These are phyloP conservation scores for Ustilago curta DNA, from an alignment of 1,284 basidiomycete genomes.

Conservation along the genomic window DNA sequence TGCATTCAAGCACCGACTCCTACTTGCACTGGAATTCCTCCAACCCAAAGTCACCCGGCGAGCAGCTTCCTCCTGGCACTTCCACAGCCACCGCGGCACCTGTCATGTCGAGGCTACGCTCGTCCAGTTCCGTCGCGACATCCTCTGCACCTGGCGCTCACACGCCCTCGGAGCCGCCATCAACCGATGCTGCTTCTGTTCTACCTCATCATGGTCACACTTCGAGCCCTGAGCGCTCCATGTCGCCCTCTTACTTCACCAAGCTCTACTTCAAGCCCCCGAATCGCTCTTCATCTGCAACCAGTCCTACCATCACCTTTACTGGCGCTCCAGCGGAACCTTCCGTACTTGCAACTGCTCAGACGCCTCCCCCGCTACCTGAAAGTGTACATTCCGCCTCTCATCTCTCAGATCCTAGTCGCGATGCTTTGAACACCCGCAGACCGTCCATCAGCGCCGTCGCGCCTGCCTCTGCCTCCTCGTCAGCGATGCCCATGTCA, in stretches of 20 bases:
- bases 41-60: slow-evolving; percentile 14
- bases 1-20: slow-evolving; percentile 50
- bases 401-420: slow-evolving; percentile 14
- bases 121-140: slow-evolving; percentile 15
- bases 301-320: slow-evolving; percentile 50
- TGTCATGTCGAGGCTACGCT: slow-evolving; percentile 22
- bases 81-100: slow-evolving; percentile 16
- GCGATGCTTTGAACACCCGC: slow-evolving; percentile 2
- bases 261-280: slow-evolving; percentile 42
- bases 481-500: slow-evolving; percentile 28
- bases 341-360: slow-evolving; percentile 8
- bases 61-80: slow-evolving; percentile 4
- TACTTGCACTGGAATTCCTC: slow-evolving; percentile 36
- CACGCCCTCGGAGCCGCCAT: slow-evolving; percentile 21
- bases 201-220: slow-evolving; percentile 33
- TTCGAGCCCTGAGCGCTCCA: slow-evolving; percentile 29
- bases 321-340: slow-evolving; percentile 36
- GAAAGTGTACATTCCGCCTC: slow-evolving; percentile 11
- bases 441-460: slow-evolving; percentile 25
- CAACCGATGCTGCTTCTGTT: slow-evolving; percentile 25
- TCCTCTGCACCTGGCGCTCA: slow-evolving; percentile 8
- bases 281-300: slow-evolving; percentile 26
- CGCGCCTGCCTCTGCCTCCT: slow-evolving; percentile 10
- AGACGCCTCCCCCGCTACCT: slow-evolving; percentile 2
- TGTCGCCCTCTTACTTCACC: slow-evolving; percentile 47